Evolutionary conservation across 345 rosid species (phyloP).

Genomic region (Sapria himalayana): DNA sequence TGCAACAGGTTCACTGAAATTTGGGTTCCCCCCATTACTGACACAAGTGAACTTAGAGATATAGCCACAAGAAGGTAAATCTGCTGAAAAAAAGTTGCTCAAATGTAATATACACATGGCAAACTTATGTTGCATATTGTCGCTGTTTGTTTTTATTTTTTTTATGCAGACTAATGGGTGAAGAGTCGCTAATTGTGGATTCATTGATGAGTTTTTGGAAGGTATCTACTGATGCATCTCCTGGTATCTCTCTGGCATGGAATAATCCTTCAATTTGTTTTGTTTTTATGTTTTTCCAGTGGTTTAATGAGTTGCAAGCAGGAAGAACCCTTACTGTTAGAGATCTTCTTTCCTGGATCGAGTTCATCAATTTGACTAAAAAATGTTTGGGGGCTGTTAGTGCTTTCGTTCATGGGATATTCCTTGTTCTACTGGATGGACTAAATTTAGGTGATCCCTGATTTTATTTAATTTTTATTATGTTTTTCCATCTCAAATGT

Average conservation of each 20-base stretch:
- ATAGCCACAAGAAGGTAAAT: slow-evolving; percentile 49
- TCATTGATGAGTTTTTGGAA: slow-evolving; percentile 61
- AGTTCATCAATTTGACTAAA: slow-evolving; percentile 35
- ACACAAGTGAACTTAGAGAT: slow-evolving; percentile 44
- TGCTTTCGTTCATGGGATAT: slow-evolving; percentile 71
- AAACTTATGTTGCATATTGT: slow-evolving; percentile 1
- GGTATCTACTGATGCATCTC: slow-evolving; percentile 18
- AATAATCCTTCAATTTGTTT: slow-evolving; percentile 6
- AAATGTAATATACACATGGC: not conserved
- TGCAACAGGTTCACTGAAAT: slow-evolving; percentile 95
- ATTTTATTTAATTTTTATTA: too few relatives aligned
- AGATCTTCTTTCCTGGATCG: slow-evolving; percentile 85
- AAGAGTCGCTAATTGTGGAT: slow-evolving; percentile 24
- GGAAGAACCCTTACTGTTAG: slow-evolving; percentile 77
- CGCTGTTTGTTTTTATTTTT: slow-evolving; percentile 1
- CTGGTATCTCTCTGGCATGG: slow-evolving; percentile 2
- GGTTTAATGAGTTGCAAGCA: slow-evolving; percentile 52
- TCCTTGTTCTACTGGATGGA: slow-evolving; percentile 89
- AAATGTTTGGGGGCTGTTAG: slow-evolving; percentile 31
- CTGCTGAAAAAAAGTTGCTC: slow-evolving; percentile 4
- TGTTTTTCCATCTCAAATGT: too few relatives aligned
- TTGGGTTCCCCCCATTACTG: slow-evolving; percentile 75
- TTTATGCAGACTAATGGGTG: too few relatives aligned
- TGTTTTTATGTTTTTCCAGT: slow-evolving; percentile 23
- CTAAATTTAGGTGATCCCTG: slow-evolving; percentile 44